Conservation (phyloP, 257 asterid genomes). For the Solanum chiquidenum region DNA sequence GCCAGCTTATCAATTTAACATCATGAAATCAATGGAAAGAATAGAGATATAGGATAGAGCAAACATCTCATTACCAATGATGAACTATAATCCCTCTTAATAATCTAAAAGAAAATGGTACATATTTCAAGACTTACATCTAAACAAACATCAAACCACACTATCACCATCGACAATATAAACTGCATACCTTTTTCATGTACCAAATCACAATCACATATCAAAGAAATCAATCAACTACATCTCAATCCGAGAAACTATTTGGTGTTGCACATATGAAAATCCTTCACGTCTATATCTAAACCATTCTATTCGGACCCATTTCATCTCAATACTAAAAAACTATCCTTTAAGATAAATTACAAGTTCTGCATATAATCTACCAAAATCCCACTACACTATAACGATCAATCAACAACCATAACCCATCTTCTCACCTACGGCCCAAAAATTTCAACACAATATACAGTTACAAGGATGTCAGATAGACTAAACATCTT, state of each 20-base stretch:
- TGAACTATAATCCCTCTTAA: neutral
- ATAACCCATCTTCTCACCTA: neutral
- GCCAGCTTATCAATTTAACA: neutral
- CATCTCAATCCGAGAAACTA: neutral
- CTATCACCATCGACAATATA: neutral
- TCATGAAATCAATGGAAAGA: neutral
- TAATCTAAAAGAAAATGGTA: neutral
- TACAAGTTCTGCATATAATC: neutral
- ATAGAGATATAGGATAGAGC: neutral
- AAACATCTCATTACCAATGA: neutral
- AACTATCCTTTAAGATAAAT: neutral
- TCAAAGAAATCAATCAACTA: neutral
- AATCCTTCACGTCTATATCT: neutral
- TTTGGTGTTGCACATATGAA: neutral
- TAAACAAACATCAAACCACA: neutral
- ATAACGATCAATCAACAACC: neutral
- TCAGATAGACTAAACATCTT: neutral
- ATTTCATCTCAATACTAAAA: neutral
- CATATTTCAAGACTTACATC: neutral
- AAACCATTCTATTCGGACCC: neutral
- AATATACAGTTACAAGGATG: neutral
- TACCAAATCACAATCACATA: neutral
- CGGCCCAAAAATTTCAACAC: neutral
- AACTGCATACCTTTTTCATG: neutral
- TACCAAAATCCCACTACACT: neutral